Base-by-base conservation (phyloP, 352 stramenopile species). In the Globisporangium cederbergense region DNA sequence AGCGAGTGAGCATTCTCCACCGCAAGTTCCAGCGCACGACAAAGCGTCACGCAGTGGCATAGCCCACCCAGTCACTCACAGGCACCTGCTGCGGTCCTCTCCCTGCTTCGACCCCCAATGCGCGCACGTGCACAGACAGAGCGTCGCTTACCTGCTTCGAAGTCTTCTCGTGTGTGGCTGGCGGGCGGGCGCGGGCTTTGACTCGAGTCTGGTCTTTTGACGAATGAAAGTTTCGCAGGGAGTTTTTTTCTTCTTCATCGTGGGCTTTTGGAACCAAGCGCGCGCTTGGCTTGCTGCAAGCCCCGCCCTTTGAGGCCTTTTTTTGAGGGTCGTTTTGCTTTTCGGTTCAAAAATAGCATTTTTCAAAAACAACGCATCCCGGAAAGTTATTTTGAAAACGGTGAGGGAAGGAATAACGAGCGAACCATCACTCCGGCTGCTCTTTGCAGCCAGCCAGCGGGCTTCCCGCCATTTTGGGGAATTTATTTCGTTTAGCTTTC, bases 131-230 rank as follows among this genome's bases (percentile, higher is more conserved):
- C 34, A 18, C 30, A 28, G 13, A 4, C 45, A 34, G 16, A 30
- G 20, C 3, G 34, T 51, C 25, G 25, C 64, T 67, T 70, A 89
- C 79, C 78, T 88, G 73, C 74, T 74, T 69, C 40, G 32, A 50
- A 53, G 67, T 66, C 74, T 71, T 74, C 65, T 77, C 51, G 58
- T 56, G 58, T 42, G 53, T 55, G 68, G 74, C 69, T 89, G 75
- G 80, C 75, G 89, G 80, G 81, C 74, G 85, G 77, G 72, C 75
- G 79, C 76, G 74, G 70, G 77, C 76, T 92, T 76, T 90, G 77
- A 74, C 77, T 81, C 64, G 75, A 90, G 73, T 82, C 67, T 69
- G 76, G 83, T 88, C 75, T 93, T 93, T 93, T 93, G 80, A 68
- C 82, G 80, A 93, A 93, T 93, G 84, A 91, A 88, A 81, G 45